These are phyloP conservation scores for Gaeumannomyces sp. DNA, from an alignment of 2,329 filamentous ascomycete genomes.

Conservation along the genomic window DNA sequence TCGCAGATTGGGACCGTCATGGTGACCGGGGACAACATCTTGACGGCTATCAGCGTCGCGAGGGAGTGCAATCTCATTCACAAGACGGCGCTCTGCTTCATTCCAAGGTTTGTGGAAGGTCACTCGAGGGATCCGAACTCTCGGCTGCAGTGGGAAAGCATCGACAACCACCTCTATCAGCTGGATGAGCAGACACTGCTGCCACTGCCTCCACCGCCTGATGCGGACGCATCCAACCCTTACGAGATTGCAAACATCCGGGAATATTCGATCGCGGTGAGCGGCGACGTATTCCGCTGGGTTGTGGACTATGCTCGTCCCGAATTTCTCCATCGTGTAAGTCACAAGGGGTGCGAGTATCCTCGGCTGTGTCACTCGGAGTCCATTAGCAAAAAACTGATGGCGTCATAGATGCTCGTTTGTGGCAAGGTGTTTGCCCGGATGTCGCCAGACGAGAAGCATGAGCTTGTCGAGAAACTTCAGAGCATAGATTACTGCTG, in stretches of 20 bases:
- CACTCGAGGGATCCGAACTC: slow-evolving; percentile 67
- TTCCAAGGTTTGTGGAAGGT: slow-evolving; percentile 81
- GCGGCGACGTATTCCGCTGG: slow-evolving; percentile 94
- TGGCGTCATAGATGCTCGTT: slow-evolving; percentile 66
- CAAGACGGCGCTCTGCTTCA: slow-evolving; percentile 78
- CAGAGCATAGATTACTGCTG: slow-evolving; percentile 93
- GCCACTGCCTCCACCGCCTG: slow-evolving; percentile 46
- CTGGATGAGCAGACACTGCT: slow-evolving; percentile 74
- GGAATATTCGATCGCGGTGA: slow-evolving; percentile 85
- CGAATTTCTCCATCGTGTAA: slow-evolving; percentile 59
- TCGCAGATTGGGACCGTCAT: slow-evolving; percentile 88
- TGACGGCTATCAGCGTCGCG: slow-evolving; percentile 93
- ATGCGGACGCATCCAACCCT: slow-evolving; percentile 75
- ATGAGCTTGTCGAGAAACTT: slow-evolving; percentile 93
- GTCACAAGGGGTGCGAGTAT: neutral
- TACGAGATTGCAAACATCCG: slow-evolving; percentile 75
- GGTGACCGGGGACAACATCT: slow-evolving; percentile 97
- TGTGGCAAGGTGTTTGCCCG: slow-evolving; percentile 89
- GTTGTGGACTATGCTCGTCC: slow-evolving; percentile 83
- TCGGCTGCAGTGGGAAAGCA: slow-evolving; percentile 81
- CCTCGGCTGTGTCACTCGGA: slow-evolving; percentile 35
- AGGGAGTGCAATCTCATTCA: slow-evolving; percentile 82
- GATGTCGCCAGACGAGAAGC: slow-evolving; percentile 98
- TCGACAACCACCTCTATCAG: slow-evolving; percentile 75
- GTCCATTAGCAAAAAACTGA: neutral